These are phyloP conservation scores for Apiospora pterosperma DNA, from an alignment of 2,329 filamentous ascomycete genomes.

Conservation along the genomic window DNA sequence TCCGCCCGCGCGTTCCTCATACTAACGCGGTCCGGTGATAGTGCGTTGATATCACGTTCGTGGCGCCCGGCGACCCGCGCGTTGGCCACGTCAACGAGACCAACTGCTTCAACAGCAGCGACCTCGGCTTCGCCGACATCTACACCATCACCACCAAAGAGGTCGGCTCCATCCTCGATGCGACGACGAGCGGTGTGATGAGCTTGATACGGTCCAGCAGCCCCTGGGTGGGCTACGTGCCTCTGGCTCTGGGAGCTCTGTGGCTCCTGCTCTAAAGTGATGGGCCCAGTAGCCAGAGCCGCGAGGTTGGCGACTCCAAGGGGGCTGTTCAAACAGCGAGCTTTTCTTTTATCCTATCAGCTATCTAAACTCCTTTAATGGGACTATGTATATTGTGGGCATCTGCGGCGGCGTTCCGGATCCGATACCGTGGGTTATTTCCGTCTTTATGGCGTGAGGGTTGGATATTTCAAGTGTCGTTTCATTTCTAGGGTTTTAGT, in stretches of 20 bases:
- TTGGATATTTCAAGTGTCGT: neutral
- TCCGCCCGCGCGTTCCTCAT: neutral
- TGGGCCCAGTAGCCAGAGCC: no score
- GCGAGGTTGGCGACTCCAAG: no score
- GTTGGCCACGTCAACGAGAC: slow-evolving; percentile 70
- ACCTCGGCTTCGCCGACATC: slow-evolving; percentile 73
- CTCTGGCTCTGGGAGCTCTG: slow-evolving; percentile 34
- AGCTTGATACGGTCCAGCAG: slow-evolving; percentile 18
- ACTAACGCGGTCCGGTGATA: slow-evolving; percentile 33
- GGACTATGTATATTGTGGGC: neutral
- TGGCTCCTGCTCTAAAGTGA: slow-evolving; percentile 35
- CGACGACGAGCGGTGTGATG: slow-evolving; percentile 26
- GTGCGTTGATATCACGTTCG: slow-evolving; percentile 95
- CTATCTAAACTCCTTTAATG: neutral
- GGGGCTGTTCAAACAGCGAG: no score
- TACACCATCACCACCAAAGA: slow-evolving; percentile 62
- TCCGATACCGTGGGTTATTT: neutral
- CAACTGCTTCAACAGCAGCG: slow-evolving; percentile 86
- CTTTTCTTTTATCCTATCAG: neutral
- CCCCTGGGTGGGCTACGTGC: slow-evolving; percentile 37
- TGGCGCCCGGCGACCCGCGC: slow-evolving; percentile 64
- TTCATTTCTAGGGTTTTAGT: neutral
- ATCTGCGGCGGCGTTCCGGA: neutral
- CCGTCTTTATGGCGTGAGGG: no score
- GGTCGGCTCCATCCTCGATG: slow-evolving; percentile 32